Evolutionary conservation across 139 green algal genomes (phyloP).

Genomic region (Deuterostichococcus epilithicus): DNA sequence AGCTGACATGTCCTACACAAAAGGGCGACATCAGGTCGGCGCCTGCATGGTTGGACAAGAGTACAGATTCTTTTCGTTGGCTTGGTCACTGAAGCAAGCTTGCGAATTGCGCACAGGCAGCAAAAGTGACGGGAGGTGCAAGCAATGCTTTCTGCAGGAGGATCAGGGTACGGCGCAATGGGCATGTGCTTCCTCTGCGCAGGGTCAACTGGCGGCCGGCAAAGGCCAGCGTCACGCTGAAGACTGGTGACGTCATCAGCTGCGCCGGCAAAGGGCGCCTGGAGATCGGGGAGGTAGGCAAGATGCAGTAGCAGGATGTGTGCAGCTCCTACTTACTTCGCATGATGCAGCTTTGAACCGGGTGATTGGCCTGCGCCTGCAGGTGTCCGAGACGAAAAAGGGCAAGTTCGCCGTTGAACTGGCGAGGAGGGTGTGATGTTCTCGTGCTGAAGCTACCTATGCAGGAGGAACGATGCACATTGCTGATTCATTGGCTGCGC

Average conservation of each 20-base stretch:
- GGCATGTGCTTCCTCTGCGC: neutral
- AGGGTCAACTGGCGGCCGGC: constrained; percentile 71
- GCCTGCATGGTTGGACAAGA: neutral
- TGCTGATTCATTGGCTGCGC: no score
- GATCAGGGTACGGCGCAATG: no score
- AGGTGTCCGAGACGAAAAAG: constrained; percentile 59
- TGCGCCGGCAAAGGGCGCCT: constrained; percentile 67
- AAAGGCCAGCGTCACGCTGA: constrained; percentile 55
- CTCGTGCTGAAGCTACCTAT: no score
- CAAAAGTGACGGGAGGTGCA: neutral
- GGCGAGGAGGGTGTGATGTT: no score
- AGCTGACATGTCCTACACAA: neutral
- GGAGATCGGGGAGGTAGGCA: constrained; percentile 48
- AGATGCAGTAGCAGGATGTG: constrained; percentile 66
- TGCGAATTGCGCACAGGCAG: neutral
- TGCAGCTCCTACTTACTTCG: no score
- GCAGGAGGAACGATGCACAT: no score
- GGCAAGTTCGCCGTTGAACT: constrained; percentile 60
- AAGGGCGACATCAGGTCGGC: neutral
- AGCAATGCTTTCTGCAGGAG: neutral
- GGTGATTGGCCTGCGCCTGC: neutral
- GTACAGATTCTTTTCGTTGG: no score
- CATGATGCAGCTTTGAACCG: neutral
- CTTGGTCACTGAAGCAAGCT: no score
- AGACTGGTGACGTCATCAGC: constrained; percentile 69